A percentile compares a stretch with the other conserved stretches of the same genome.
These are phyloP conservation scores for Rhizopogon vinicolor DNA, from an alignment of 768 basidiomycete species.

Conservation along the genomic window DNA sequence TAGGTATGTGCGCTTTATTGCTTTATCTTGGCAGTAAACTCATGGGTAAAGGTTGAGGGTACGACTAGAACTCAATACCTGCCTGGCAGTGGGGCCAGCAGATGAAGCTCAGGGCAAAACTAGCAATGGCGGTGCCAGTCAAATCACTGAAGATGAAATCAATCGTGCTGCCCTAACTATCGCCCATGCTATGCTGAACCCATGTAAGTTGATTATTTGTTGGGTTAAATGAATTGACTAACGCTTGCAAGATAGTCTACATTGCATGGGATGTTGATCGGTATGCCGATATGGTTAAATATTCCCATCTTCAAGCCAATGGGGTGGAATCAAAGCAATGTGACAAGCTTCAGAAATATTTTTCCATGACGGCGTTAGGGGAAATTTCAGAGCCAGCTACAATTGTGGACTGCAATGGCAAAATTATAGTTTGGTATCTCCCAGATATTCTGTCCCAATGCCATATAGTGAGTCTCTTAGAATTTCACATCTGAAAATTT, in stretches of 20 bases:
- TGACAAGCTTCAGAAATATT: not conserved
- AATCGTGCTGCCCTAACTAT: not conserved
- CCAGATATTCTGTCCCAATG: not conserved
- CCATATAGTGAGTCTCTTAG: not conserved
- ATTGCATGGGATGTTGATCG: not conserved
- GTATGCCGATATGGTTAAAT: not conserved
- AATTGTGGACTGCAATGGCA: not conserved
- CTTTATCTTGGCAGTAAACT: not conserved
- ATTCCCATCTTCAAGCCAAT: not conserved
- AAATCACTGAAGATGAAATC: not conserved
- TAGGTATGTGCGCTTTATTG: not conserved
- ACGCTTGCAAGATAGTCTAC: not conserved
- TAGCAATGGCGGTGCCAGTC: no score
- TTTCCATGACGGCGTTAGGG: not conserved
- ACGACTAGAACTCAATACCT: not conserved
- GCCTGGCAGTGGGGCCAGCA: not conserved
- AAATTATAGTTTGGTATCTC: not conserved
- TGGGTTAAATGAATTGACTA: not conserved
- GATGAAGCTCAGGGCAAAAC: no score
- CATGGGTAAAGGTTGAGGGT: not conserved
- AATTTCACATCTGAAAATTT: not conserved
- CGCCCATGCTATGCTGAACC: not conserved
- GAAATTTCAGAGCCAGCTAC: not conserved
- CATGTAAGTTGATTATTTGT: not conserved
- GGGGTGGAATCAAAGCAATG: not conserved